A percentile compares a stretch with the other conserved stretches of the same genome.
Evolutionary conservation across 257 asterid species (phyloP).

Genomic region (Apocynum venetum): DNA sequence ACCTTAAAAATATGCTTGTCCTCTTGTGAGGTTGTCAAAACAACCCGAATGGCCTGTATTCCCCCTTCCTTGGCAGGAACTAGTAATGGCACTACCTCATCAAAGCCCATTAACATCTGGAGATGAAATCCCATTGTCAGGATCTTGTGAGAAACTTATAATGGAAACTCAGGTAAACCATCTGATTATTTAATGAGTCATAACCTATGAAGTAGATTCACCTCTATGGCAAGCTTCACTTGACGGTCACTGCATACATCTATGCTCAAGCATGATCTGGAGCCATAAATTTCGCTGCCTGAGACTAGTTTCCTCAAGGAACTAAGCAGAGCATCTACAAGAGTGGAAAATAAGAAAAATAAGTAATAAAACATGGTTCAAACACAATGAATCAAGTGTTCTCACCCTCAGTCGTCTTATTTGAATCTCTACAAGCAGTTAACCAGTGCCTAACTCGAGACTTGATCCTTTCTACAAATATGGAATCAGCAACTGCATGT

Average conservation of each 20-base stretch:
- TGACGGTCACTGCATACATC: constrained; percentile 83
- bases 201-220: constrained; percentile 24
- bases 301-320: constrained; percentile 60
- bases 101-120: constrained; percentile 58
- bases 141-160: constrained; percentile 7
- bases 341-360: constrained; percentile 12
- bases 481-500: constrained; percentile 76
- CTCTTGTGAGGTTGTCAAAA: constrained; percentile 71
- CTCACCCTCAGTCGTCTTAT: constrained; percentile 61
- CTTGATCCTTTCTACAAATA: constrained; percentile 65
- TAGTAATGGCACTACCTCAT: constrained; percentile 56
- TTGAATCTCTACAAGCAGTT: constrained; percentile 42
- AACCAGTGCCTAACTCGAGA: constrained; percentile 72
- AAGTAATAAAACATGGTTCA: not conserved
- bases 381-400: constrained; percentile 11
- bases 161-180: not conserved
- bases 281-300: constrained; percentile 63
- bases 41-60: constrained; percentile 61
- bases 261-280: constrained; percentile 75
- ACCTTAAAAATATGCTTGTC: constrained; percentile 73
- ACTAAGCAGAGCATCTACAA: constrained; percentile 61
- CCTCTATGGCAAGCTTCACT: constrained; percentile 67
- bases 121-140: constrained; percentile 25
- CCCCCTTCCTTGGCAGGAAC: constrained; percentile 50
- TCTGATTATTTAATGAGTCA: not conserved